Conservation (phyloP, 2,329 filamentous ascomycete genomes). For the Aspergillus uvarum region DNA sequence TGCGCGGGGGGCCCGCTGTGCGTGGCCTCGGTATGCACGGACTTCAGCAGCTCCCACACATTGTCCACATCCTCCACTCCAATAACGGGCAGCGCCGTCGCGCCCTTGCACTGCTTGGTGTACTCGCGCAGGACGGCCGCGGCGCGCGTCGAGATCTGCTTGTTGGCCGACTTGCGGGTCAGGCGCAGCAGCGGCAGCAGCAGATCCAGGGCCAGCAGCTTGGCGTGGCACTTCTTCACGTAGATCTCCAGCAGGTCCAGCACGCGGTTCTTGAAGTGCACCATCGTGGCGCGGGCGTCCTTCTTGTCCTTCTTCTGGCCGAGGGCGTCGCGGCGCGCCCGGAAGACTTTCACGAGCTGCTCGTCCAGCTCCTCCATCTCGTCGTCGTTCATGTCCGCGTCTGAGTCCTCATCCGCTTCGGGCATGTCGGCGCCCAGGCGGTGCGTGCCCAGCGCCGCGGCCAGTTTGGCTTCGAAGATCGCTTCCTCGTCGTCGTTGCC, state of each 20-base stretch:
- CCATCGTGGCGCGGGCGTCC: conserved; percentile 81
- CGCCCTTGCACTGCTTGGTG: conserved; percentile 61
- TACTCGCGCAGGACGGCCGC: conserved; percentile 70
- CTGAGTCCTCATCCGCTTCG: conserved; percentile 57
- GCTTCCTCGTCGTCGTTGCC: conserved; percentile 55
- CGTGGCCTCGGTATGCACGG: conserved; percentile 66
- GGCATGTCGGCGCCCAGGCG: conserved; percentile 57
- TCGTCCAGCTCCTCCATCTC: conserved; percentile 89
- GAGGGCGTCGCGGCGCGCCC: conserved; percentile 65
- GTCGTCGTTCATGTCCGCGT: conserved; percentile 87
- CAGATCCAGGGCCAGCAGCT: conserved; percentile 65
- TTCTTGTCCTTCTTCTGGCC: conserved; percentile 81
- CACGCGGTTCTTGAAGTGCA: conserved; percentile 93
- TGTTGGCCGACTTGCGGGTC: conserved; percentile 72
- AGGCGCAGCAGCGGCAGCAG: conserved; percentile 75
- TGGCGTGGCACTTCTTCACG: conserved; percentile 72
- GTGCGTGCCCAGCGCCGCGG: conserved; percentile 73
- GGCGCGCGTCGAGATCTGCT: conserved; percentile 72
- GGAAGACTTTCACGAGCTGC: conserved; percentile 82
- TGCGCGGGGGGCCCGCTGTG: conserved; percentile 64
- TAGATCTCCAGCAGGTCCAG: conserved; percentile 85
- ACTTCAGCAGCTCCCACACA: conserved; percentile 59
- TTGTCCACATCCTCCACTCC: conserved; percentile 34
- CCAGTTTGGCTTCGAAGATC: conserved; percentile 73
- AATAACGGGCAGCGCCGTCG: conserved; percentile 44